Conservation (phyloP, 164 flowering plant species). For the Nelumbo lutea region DNA sequence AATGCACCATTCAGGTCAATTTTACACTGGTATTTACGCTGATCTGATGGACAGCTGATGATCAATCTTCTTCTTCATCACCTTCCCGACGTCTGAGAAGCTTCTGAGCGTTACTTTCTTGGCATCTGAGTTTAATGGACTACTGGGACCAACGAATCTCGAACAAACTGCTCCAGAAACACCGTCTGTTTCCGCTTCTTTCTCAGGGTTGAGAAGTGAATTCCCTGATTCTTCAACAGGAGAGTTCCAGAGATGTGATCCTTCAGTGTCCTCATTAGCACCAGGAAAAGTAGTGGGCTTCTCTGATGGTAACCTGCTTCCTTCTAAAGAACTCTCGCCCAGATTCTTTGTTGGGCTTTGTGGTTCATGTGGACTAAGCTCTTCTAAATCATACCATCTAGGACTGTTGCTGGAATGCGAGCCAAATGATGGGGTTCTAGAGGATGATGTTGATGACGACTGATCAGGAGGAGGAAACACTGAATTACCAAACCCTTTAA, state of each 20-base stretch:
- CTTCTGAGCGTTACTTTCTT: constrained; percentile 16
- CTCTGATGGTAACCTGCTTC: not conserved
- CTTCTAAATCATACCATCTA: constrained; percentile 20
- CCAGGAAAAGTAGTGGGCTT: not conserved
- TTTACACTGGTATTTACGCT: too few relatives aligned
- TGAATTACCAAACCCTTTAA: constrained; percentile 53
- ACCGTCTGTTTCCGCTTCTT: constrained; percentile 8
- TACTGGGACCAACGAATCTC: constrained; percentile 6
- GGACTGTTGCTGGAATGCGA: constrained; percentile 30
- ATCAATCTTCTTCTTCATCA: constrained; percentile 22
- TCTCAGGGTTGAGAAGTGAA: constrained; percentile 24
- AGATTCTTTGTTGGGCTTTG: not conserved
- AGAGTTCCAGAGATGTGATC: constrained; percentile 27
- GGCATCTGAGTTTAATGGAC: constrained; percentile 13
- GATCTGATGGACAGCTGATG: constrained; percentile 27
- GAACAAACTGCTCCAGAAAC: constrained; percentile 21
- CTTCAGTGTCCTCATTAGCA: not conserved
- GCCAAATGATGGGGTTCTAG: constrained; percentile 29
- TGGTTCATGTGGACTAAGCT: constrained; percentile 11
- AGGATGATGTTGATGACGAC: constrained; percentile 11
- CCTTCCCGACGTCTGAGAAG: constrained; percentile 30
- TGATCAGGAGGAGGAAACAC: not conserved
- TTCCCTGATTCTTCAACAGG: constrained; percentile 23
- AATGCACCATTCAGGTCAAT: too few relatives aligned
- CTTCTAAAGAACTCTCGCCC: constrained; percentile 1